Evolutionary conservation across 2,329 filamentous ascomycete species (phyloP), one percentile per base, ranked within the genome.

Genomic region (Cryphonectria parasitica): DNA sequence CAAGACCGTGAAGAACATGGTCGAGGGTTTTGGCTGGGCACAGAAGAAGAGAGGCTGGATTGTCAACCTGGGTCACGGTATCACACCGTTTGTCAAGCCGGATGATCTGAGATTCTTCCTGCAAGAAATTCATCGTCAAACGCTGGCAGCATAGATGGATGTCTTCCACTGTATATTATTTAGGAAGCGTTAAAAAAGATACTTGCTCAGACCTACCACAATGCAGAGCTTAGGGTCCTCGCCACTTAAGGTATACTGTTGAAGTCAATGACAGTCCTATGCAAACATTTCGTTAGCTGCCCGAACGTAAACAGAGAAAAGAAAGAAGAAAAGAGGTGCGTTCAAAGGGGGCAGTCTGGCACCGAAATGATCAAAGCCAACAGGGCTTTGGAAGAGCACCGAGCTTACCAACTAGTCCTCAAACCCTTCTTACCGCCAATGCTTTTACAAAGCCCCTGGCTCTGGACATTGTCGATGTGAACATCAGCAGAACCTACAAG

Each of bases 91-190:
- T 74, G 96, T 99, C 68, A 92, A 98, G 76, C 96, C 96, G 0
- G 94, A 98, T 65, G 91, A 97, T 80, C 84, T 99, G 75, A 95
- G 90, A 79, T 97, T 97, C 83, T 99, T 93, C 84, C 95, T 99
- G 74, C 86, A 97, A 78, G 96, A 99, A 82, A 90, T 98, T 70
- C 94, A 97, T 80, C 88, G 92, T 64, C 81, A 90, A 71, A 88
- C 88, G 49, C 87, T 85, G 77, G 79, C 79, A 36, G 71, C 52
- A n/a, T 65, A 31, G 34, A 56, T 52, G 25, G 67, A 49, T 67
- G 31, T 41, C 28, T 54, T 52, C 56, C 19, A 66, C 41, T 70
- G 28, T 64, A 68, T 65, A 62, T 39, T 52, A 52, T 54, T 41
- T 41, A n/a, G 25, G n/a, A 64, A n/a, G 28, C 3, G 10, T 61